Evolutionary conservation across 192 early-diverging fungal species (phyloP), one percentile per base, ranked within the genome.

Genomic region (Rhizoclosmatium sp.): DNA sequence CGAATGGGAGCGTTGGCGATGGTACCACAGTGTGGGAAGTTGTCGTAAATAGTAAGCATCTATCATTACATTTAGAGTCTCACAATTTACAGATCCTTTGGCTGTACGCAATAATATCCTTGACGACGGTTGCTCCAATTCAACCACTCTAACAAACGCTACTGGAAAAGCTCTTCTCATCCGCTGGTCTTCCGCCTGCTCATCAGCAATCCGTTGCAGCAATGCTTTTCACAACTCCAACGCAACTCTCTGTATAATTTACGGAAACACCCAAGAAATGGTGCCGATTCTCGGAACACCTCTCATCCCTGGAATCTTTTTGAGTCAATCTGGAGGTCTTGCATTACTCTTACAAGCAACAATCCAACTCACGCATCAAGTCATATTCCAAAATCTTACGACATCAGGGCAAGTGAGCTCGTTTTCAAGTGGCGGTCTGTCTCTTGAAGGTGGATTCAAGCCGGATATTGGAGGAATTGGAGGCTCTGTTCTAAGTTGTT

Each of bases 361-460:
- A 31, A 79, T 75, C 40, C 67, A 67, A 59, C 65, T 72, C 67
- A 77, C 71, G 59, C 61, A n/a, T 41, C 69, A 65, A 61, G 78
- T 78, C 0, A 81, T 83, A 47, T 80, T 87, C 42, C 74, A 82
- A 40, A 65, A 54, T 9, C 85, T 89, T 65, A 19, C 19, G 12
- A 77, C 87, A 3, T 91, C 88, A 40, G 90, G 91, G 46, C 90
- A 82, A 46, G 80, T 94, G 3, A 94, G 94, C 23, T 58, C 61
- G 47, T 95, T 93, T 73, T 93, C 93, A 4, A 92, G 91, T 31
- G 87, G 87, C 79, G 96, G 96, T n/a, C 90, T 93, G 0, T 90
- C 86, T 49, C 86, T 85, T 40, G 89, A 94, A 65, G 81, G 96
- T 59, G 80, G 88, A n/a, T 71, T 91, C n/a, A 93, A 93, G 81